Evolutionary conservation across 1,284 basidiomycete genomes (phyloP).

Genomic region (Thelephora terrestris): DNA sequence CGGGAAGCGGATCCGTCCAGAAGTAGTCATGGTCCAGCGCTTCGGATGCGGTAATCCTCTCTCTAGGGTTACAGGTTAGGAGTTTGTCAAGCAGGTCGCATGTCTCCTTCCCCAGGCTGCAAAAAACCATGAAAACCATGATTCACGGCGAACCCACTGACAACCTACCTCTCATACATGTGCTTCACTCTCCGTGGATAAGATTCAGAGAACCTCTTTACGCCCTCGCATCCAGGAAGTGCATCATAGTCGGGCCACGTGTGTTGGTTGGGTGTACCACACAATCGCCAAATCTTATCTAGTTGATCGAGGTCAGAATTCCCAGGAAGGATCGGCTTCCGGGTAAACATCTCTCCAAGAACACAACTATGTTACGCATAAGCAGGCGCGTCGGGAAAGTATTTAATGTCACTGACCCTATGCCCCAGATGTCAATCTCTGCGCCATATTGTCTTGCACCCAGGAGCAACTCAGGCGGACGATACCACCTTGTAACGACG

Average conservation of each 20-base stretch:
- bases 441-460: conserved; percentile 87
- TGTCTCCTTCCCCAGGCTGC: conserved; percentile 62
- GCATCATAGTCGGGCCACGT: conserved; percentile 76
- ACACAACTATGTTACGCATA: conserved; percentile 56
- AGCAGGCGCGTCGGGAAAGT: conserved; percentile 4
- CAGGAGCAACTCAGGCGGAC: conserved; percentile 90
- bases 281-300: conserved; percentile 82
- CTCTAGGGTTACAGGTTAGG: conserved; percentile 83
- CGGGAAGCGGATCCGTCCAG: conserved; percentile 78
- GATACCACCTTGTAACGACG: conserved; percentile 98
- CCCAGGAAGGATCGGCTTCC: conserved; percentile 83
- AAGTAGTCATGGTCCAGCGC: conserved; percentile 90
- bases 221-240: conserved; percentile 74
- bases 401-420: conserved; percentile 53
- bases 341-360: conserved; percentile 90
- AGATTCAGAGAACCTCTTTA: conserved; percentile 42
- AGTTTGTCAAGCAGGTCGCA: conserved; percentile 88
- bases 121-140: conserved; percentile 7
- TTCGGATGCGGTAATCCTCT: conserved; percentile 82
- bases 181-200: conserved; percentile 44
- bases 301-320: conserved; percentile 86
- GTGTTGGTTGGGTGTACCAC: conserved; percentile 77
- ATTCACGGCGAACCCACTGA: conserved; percentile 6
- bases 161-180: conserved; percentile 49
- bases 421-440: conserved; percentile 97